Conservation (phyloP, 2,329 filamentous ascomycete genomes). For the Aspergillus texensis region DNA sequence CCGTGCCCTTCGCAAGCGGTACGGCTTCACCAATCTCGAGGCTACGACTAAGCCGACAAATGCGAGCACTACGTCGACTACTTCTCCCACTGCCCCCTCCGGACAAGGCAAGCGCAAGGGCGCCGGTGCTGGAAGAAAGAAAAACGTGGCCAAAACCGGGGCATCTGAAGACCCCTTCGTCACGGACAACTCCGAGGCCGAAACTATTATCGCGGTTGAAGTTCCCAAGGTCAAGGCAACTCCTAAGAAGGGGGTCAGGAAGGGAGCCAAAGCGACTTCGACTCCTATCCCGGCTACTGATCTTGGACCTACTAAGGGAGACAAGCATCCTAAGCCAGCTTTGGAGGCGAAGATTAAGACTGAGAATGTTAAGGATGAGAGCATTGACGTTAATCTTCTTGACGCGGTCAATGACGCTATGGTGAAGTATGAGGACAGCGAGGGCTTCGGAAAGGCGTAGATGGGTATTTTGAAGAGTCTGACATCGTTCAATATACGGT, state of each 20-base stretch:
- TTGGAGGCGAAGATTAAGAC: background rate
- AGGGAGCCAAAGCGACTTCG: slow-evolving; percentile 19
- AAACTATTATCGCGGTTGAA: background rate
- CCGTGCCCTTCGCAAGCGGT: slow-evolving; percentile 28
- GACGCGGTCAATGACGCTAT: background rate
- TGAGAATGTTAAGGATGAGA: background rate
- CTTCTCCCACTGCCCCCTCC: background rate
- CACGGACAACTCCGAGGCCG: background rate
- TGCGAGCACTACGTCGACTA: too few species aligned
- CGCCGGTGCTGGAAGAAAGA: background rate
- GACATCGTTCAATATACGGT: too few species aligned
- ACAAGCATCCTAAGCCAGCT: background rate
- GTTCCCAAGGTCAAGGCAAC: background rate
- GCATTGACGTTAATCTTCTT: background rate
- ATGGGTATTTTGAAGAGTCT: background rate
- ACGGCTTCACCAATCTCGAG: slow-evolving; percentile 23
- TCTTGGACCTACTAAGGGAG: background rate
- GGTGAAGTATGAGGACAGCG: background rate
- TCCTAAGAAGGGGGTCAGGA: background rate
- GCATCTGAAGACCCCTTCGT: background rate
- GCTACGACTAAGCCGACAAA: background rate
- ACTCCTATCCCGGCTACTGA: slow-evolving; percentile 24
- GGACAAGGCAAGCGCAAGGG: background rate
- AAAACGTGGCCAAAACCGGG: background rate
- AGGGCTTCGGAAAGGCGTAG: background rate